These are phyloP conservation scores for Psilocybe mexicana DNA, from an alignment of 1,284 basidiomycete species.

Conservation along the genomic window DNA sequence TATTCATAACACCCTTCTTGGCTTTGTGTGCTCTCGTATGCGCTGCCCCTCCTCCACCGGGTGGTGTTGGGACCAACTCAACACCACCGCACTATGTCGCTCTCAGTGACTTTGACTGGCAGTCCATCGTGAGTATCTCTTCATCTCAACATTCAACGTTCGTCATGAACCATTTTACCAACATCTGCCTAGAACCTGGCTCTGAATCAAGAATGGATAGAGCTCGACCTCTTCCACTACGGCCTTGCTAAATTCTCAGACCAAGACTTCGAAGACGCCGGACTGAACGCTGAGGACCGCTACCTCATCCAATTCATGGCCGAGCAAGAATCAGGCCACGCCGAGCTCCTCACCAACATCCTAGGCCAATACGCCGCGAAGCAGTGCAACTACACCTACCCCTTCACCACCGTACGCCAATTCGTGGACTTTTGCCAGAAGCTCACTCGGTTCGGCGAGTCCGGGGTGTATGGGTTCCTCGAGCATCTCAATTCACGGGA, in stretches of 20 bases:
- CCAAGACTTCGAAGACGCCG: slow-evolving; percentile 57
- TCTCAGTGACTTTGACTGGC: slow-evolving; percentile 61
- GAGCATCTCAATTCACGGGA: slow-evolving; percentile 62
- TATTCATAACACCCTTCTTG: background rate
- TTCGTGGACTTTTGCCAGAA: slow-evolving; percentile 67
- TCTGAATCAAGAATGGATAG: slow-evolving; percentile 63
- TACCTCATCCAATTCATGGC: slow-evolving; percentile 60
- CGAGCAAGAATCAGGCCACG: slow-evolving; percentile 60
- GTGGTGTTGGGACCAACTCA: slow-evolving; percentile 35
- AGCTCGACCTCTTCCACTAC: slow-evolving; percentile 65
- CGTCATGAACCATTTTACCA: background rate
- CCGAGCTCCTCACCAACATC: slow-evolving; percentile 49
- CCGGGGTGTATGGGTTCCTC: slow-evolving; percentile 62
- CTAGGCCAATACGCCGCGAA: slow-evolving; percentile 44
- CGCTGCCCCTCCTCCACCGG: slow-evolving; percentile 21
- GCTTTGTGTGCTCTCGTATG: background rate
- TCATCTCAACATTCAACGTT: background rate
- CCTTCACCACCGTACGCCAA: slow-evolving; percentile 57
- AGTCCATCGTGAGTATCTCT: slow-evolving; percentile 45
- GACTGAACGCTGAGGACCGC: slow-evolving; percentile 53
- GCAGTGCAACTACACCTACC: slow-evolving; percentile 63
- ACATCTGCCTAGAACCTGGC: slow-evolving; percentile 43
- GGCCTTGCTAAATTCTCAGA: slow-evolving; percentile 55
- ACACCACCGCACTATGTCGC: slow-evolving; percentile 49
- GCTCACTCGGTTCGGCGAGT: slow-evolving; percentile 51